These are phyloP conservation scores for Amoebophrya sp. DNA, from an alignment of 169 alveolate species.

Conservation along the genomic window DNA sequence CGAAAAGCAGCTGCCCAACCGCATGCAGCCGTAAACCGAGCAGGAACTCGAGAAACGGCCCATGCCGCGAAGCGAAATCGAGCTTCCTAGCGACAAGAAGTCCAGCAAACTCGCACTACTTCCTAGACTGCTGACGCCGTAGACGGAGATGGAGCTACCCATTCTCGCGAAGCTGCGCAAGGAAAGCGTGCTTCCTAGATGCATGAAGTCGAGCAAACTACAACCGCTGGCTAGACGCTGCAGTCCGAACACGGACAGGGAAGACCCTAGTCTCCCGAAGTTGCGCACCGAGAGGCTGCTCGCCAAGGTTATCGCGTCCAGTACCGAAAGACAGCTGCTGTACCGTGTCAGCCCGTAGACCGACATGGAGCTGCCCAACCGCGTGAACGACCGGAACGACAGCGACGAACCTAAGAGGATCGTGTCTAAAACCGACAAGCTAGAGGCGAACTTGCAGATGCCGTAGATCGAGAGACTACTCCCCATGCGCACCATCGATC, in stretches of 20 bases:
- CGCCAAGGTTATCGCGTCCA: neutral
- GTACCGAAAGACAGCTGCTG: neutral
- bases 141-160: neutral
- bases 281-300: neutral
- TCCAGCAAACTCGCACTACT: neutral
- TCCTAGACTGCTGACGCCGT: slow-evolving; percentile 6
- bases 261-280: neutral
- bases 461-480: neutral
- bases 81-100: neutral
- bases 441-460: neutral
- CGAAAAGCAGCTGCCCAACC: neutral
- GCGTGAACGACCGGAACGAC: neutral
- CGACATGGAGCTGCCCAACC: neutral
- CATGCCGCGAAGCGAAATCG: neutral
- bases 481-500: neutral
- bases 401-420: neutral
- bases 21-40: neutral
- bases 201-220: neutral
- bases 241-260: neutral
- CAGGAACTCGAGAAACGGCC: neutral
- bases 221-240: neutral
- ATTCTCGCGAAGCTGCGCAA: slow-evolving; percentile 9
- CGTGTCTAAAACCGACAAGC: neutral
- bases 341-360: neutral
- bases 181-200: neutral